Conservation (phyloP, 306 rosid genomes). For the Cicer bijugum region DNA sequence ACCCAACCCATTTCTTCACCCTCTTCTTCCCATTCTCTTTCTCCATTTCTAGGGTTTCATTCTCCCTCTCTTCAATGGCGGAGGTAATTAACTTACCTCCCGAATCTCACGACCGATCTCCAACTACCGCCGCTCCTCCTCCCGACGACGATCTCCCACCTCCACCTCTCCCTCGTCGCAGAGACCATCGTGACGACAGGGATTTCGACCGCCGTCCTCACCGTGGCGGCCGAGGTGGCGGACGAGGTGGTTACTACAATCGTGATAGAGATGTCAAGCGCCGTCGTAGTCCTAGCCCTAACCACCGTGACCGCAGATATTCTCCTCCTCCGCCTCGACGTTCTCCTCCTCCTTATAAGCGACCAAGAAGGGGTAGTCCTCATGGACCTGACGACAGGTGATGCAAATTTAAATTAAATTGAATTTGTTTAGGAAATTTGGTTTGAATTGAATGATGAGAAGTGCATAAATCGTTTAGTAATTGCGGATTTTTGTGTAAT, state of each 20-base stretch:
- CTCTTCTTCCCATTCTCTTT: not conserved
- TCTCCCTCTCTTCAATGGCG: slow-evolving; percentile 58
- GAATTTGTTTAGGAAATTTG: not conserved
- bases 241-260: slow-evolving; percentile 60
- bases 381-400: slow-evolving; percentile 78
- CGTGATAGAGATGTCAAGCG: slow-evolving; percentile 85
- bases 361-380: slow-evolving; percentile 87
- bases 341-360: slow-evolving; percentile 79
- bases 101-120: slow-evolving; percentile 68
- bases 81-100: slow-evolving; percentile 77
- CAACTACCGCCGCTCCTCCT: slow-evolving; percentile 50
- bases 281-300: slow-evolving; percentile 75
- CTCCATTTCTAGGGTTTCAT: slow-evolving; percentile 16
- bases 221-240: slow-evolving; percentile 61
- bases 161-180: slow-evolving; percentile 51
- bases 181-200: slow-evolving; percentile 74
- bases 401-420: not conserved
- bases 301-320: slow-evolving; percentile 75
- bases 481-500: not conserved
- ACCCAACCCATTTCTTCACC: slow-evolving; percentile 9
- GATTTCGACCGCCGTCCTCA: slow-evolving; percentile 70
- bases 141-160: slow-evolving; percentile 56
- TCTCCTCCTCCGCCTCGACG: slow-evolving; percentile 70
- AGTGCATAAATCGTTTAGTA: not conserved
- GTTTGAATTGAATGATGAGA: not conserved